Evolutionary conservation across 805 yeast species (phyloP).

Genomic region (Candida parachauliodes): DNA sequence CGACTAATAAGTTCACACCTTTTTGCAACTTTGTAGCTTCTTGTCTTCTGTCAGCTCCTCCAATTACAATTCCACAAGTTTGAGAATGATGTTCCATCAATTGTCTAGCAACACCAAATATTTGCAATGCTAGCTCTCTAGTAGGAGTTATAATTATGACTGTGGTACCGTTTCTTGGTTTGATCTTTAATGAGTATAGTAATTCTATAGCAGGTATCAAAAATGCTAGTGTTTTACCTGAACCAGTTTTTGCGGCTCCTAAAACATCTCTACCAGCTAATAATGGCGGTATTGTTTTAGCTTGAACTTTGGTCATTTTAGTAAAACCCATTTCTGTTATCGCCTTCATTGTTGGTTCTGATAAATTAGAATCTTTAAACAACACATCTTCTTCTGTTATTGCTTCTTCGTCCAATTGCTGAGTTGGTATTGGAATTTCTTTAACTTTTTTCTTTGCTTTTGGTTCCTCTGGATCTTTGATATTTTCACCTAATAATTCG

Average conservation of each 20-base stretch:
- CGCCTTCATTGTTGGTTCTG: conserved; percentile 79
- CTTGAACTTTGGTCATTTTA: conserved; percentile 91
- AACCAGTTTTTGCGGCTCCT: conserved; percentile 99
- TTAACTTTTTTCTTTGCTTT: conserved; percentile 17
- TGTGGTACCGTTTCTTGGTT: conserved; percentile 98
- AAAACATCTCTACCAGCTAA: conserved; percentile 95
- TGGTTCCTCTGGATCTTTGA: conserved; percentile 39
- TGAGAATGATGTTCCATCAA: conserved; percentile 87
- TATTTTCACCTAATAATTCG: conserved; percentile 43
- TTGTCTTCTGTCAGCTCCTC: conserved; percentile 96
- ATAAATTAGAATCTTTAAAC: conserved; percentile 51
- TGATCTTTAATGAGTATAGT: conserved; percentile 84
- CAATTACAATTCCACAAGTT: conserved; percentile 94
- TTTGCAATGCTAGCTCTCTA: conserved; percentile 95
- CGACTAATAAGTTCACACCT: conserved; percentile 91
- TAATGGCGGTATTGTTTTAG: conserved; percentile 93
- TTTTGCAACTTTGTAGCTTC: conserved; percentile 92
- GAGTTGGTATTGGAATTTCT: conserved; percentile 14
- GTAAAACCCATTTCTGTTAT: conserved; percentile 86
- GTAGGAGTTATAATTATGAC: conserved; percentile 95
- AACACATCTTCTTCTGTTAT: conserved; percentile 26
- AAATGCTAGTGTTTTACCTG: conserved; percentile 96
- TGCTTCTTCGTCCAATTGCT: conserved; percentile 12
- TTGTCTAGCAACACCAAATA: conserved; percentile 96
- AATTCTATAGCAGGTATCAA: conserved; percentile 93